Evolutionary conservation across 768 basidiomycete species (phyloP).

Genomic region (Chalciporus chontae): DNA sequence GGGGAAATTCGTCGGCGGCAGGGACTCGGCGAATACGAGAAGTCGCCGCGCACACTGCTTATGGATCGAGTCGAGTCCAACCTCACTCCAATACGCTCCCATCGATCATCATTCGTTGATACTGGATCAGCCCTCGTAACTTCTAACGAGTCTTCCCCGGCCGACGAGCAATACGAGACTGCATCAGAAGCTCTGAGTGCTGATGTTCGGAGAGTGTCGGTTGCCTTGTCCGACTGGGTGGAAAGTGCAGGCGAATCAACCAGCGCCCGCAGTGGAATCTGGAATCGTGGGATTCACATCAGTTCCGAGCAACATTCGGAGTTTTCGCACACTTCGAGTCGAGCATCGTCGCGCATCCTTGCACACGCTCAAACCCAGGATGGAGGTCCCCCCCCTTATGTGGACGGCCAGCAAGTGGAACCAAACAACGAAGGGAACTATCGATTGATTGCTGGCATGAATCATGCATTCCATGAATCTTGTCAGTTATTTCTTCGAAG

Average conservation of each 20-base stretch:
- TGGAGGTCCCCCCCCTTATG: slow-evolving; percentile 27
- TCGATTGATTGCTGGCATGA: slow-evolving; percentile 47
- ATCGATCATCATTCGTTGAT: background rate
- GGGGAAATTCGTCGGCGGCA: slow-evolving; percentile 41
- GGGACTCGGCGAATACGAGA: slow-evolving; percentile 28
- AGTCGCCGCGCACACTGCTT: slow-evolving; percentile 24
- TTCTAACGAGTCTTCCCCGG: slow-evolving; percentile 17
- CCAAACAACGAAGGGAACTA: slow-evolving; percentile 64
- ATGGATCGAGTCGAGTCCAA: background rate
- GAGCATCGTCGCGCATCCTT: background rate
- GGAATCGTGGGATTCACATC: background rate
- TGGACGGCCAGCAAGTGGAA: slow-evolving; percentile 38
- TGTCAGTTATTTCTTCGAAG: slow-evolving; percentile 39
- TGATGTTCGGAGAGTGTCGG: slow-evolving; percentile 1
- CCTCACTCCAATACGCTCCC: background rate
- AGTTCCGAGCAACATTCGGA: slow-evolving; percentile 4
- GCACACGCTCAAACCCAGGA: background rate
- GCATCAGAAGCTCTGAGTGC: slow-evolving; percentile 24
- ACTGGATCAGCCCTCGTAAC: background rate
- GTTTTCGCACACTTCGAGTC: slow-evolving; percentile 20
- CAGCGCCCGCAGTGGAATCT: background rate
- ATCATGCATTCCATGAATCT: slow-evolving; percentile 67
- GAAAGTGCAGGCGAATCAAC: background rate
- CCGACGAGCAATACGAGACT: slow-evolving; percentile 26
- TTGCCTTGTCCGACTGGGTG: background rate